phyloP scores from a whole-genome alignment of 192 early-diverging fungal species.

The Entomortierella chlamydospora region DNA sequence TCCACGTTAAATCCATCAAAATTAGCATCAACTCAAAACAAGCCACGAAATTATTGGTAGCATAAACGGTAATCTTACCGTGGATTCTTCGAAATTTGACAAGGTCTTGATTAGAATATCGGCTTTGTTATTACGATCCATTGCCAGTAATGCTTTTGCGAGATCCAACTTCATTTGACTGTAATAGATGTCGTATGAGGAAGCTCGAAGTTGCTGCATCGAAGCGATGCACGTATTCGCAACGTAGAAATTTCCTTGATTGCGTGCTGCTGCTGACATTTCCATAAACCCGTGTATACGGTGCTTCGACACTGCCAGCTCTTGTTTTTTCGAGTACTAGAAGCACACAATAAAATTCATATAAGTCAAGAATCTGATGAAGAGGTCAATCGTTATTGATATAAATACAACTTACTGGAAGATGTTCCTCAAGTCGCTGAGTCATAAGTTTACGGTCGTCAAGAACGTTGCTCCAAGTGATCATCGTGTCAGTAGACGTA shows the following conservation, averaged over 20 bases:
- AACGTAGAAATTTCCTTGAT: conserved; percentile 69
- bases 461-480: conserved; percentile 73
- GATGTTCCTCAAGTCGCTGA: conserved; percentile 43
- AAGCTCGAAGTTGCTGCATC: conserved; percentile 42
- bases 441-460: conserved; percentile 61
- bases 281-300: conserved; percentile 40
- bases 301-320: conserved; percentile 23
- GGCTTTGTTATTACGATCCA: conserved; percentile 20
- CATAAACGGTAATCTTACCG: conserved; percentile 14
- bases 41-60: neutral
- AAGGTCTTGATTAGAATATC: conserved; percentile 18
- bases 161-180: conserved; percentile 42
- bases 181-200: conserved; percentile 28
- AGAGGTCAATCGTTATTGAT: neutral
- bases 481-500: conserved; percentile 59
- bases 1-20: neutral
- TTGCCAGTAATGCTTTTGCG: conserved; percentile 8
- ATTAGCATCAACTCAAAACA: neutral
- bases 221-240: conserved; percentile 60
- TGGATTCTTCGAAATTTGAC: conserved; percentile 24
- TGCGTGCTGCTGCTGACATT: conserved; percentile 68
- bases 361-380: too few relatives aligned
- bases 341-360: neutral
- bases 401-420: conserved; percentile 10
- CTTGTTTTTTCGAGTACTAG: conserved; percentile 35